A percentile compares a stretch with the other conserved stretches of the same genome.
Conservation (phyloP, 257 asterid species). For the Plantago ovata region DNA sequence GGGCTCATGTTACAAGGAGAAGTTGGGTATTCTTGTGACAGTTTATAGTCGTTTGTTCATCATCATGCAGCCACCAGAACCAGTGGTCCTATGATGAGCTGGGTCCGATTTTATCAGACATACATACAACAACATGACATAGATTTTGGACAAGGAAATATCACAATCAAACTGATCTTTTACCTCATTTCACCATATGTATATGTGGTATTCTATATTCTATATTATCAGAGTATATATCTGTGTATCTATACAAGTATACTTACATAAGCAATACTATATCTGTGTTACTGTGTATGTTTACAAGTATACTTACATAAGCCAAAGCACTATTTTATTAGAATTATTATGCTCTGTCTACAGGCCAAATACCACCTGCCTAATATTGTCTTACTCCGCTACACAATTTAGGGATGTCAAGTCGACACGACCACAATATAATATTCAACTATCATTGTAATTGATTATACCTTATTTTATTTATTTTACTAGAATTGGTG, state of each 20-base stretch:
- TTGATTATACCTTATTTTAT: too few species aligned
- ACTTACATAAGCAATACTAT: too few species aligned
- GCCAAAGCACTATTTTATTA: too few species aligned
- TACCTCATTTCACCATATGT: slow-evolving; percentile 21
- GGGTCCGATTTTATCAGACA: background rate
- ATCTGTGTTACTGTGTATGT: too few species aligned
- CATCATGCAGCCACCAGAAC: background rate
- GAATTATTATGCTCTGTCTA: too few species aligned
- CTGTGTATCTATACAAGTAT: too few species aligned
- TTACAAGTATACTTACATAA: too few species aligned
- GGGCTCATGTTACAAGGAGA: slow-evolving; percentile 14
- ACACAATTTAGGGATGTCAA: too few species aligned
- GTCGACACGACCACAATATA: too few species aligned
- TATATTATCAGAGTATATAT: too few species aligned
- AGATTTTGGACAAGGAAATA: slow-evolving; percentile 21
- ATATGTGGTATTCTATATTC: background rate
- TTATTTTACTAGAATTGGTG: too few species aligned
- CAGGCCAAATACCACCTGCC: background rate
- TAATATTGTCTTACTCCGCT: slow-evolving; percentile 4
- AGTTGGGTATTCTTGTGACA: background rate
- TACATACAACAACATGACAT: background rate
- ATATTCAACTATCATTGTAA: too few species aligned
- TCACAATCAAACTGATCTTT: slow-evolving; percentile 24
- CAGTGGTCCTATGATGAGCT: slow-evolving; percentile 21
- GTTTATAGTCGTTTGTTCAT: slow-evolving; percentile 12